Conservation (phyloP, 2,329 filamentous ascomycete genomes). For the Aspergillus latus region DNA sequence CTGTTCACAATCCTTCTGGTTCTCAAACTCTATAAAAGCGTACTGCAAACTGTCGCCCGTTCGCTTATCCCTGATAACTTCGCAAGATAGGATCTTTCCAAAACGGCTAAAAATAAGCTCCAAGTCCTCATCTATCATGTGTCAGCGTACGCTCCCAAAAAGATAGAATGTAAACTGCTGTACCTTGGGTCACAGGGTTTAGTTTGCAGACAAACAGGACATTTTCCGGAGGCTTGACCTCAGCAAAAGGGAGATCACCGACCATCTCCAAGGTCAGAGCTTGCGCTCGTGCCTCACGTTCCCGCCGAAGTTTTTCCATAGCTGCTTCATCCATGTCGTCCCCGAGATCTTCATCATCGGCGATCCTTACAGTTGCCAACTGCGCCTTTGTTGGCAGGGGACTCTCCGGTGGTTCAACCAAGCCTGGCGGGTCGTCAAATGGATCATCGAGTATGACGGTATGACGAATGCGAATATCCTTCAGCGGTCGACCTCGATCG, state of each 20-base stretch:
- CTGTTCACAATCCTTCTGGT: slow-evolving; percentile 87
- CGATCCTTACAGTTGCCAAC: slow-evolving; percentile 86
- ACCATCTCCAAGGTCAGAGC: slow-evolving; percentile 97
- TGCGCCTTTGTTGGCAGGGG: slow-evolving; percentile 81
- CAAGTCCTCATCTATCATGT: slow-evolving; percentile 71
- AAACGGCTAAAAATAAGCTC: slow-evolving; percentile 97
- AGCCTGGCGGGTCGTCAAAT: slow-evolving; percentile 74
- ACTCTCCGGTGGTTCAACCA: slow-evolving; percentile 75
- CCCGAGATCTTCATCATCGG: slow-evolving; percentile 79
- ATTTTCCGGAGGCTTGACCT: slow-evolving; percentile 96
- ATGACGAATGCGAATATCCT: slow-evolving; percentile 93
- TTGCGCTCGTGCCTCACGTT: slow-evolving; percentile 89
- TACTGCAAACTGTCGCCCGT: slow-evolving; percentile 96
- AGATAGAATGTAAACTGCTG: slow-evolving; percentile 7
- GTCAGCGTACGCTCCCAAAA: slow-evolving; percentile 1
- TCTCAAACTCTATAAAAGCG: slow-evolving; percentile 94
- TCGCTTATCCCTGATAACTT: slow-evolving; percentile 90
- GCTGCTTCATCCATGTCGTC: slow-evolving; percentile 78
- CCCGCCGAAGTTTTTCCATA: slow-evolving; percentile 74
- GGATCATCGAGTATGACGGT: slow-evolving; percentile 91
- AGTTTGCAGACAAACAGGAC: slow-evolving; percentile 98
- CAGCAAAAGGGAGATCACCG: slow-evolving; percentile 93
- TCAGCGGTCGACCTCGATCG: slow-evolving; percentile 78
- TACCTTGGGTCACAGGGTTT: slow-evolving; percentile 84
- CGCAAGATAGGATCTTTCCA: slow-evolving; percentile 89